Evolutionary conservation across 768 basidiomycete species (phyloP), one percentile per base, ranked within the genome.

Genomic region (Candolleomyces eurysporus): DNA sequence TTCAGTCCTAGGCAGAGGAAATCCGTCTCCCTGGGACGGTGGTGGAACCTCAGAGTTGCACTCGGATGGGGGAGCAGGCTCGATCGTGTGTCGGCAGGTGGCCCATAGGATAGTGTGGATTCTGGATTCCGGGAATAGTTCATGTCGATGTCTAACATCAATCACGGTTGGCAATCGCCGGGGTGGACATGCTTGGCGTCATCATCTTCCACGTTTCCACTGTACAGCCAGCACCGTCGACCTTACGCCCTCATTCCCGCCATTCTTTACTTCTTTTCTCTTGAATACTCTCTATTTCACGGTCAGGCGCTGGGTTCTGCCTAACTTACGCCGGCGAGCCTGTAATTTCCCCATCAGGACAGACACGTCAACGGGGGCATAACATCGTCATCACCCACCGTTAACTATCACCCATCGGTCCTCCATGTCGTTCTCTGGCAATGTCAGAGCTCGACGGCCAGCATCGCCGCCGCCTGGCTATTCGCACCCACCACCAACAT

Each of bases 401-500:
- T 48, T 36, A 36, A 55, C 52, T 11, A 11, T 36, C 19, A 40
- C 32, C 52, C 9, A 22, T 21, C n/a, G 19, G 22, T 16, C 46
- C 58, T 26, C 54, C 58, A 63, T 59, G 62, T 59, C 62, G 58
- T 45, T 82, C 80, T 78, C 80, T 71, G 78, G 75, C 72, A 79
- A 72, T 64, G 84, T 90, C 71, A 82, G 90, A 72, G 86, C 80
- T 58, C 82, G 89, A 71, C 81, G 89, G 67, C 86, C 86, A 57
- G 78, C 89, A 30, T 88, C 89, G 58, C 89, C 90, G 9, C 85
- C 87, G 13, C 81, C 80, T 54, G 78, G 78, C 55, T 22, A 59
- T 11, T 36, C 32, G 54, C 54, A 56, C 40, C 22, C 63, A 48
- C 59, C 56, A 54, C 42, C 30, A 30, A 55, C 52, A 48, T 52